These are phyloP conservation scores for Parsonsia alboflavescens DNA, from an alignment of 257 asterid genomes.

Conservation along the genomic window DNA sequence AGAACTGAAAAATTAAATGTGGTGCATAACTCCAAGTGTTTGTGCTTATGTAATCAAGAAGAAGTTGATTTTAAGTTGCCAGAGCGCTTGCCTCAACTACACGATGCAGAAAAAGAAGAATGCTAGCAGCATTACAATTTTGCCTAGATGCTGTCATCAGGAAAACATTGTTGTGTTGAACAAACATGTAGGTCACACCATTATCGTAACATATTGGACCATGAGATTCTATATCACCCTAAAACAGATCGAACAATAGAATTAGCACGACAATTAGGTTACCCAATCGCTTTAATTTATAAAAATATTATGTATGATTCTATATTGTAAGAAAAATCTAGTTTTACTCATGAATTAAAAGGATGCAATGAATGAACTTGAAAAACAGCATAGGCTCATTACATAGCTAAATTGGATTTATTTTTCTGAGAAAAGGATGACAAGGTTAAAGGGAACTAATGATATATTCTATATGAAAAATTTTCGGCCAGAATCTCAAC, in stretches of 20 bases:
- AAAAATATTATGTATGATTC: not conserved
- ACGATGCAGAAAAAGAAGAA: slow-evolving; percentile 43
- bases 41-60: not conserved
- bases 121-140: slow-evolving; percentile 49
- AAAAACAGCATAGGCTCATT: not conserved
- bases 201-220: slow-evolving; percentile 38
- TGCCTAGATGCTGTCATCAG: slow-evolving; percentile 42
- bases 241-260: not conserved
- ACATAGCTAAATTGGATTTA: not conserved
- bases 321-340: not conserved
- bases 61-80: not conserved
- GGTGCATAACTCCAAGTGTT: not conserved
- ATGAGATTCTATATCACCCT: slow-evolving; percentile 43
- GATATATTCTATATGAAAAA: not conserved
- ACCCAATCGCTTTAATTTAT: not conserved
- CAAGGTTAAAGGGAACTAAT: not conserved
- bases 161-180: slow-evolving; percentile 46
- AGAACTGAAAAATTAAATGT: slow-evolving; percentile 5
- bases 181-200: slow-evolving; percentile 48
- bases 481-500: too few species aligned
- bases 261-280: not conserved
- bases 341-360: not conserved
- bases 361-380: not conserved
- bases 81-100: slow-evolving; percentile 34
- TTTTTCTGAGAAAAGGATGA: not conserved